A percentile compares a stretch with the other conserved stretches of the same genome.
Conservation (phyloP, 768 basidiomycete species). For the Krasilnikovozyma curviuscula region DNA sequence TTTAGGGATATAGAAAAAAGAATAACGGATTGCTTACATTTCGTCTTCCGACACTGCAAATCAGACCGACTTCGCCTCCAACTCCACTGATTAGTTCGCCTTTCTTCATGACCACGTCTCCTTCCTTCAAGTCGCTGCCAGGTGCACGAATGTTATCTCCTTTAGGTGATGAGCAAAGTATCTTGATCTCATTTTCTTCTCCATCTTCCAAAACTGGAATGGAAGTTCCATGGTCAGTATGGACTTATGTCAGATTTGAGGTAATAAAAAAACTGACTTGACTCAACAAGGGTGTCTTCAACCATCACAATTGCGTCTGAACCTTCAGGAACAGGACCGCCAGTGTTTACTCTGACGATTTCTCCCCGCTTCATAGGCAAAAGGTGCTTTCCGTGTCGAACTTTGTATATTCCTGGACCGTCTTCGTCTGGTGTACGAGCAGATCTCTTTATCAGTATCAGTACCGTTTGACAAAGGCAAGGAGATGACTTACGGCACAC, state of each 20-base stretch:
- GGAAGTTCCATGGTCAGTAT: not conserved
- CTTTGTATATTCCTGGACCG: constrained; percentile 44
- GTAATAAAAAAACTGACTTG: too few species aligned
- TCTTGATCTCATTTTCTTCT: constrained; percentile 55
- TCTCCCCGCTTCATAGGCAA: constrained; percentile 33
- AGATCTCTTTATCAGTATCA: not conserved
- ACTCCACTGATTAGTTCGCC: constrained; percentile 42
- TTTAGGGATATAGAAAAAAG: not conserved
- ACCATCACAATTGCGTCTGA: constrained; percentile 77
- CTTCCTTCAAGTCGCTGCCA: constrained; percentile 52
- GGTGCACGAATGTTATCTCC: constrained; percentile 56
- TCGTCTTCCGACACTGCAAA: constrained; percentile 56
- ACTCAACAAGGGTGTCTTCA: constrained; percentile 78
- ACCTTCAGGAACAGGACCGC: constrained; percentile 55
- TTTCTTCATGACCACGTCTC: constrained; percentile 40
- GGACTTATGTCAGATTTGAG: too few species aligned
- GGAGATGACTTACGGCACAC: constrained; percentile 37
- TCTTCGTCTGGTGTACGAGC: constrained; percentile 37
- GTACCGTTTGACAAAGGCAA: not conserved
- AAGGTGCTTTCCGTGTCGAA: constrained; percentile 25
- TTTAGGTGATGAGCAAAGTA: constrained; percentile 39
- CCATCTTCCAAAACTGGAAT: constrained; percentile 26
- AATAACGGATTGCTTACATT: too few species aligned
- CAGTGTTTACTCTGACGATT: constrained; percentile 66
- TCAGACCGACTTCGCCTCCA: constrained; percentile 68